Conservation (phyloP, 2,329 filamentous ascomycete species). For the Phialophora verrucosa region DNA sequence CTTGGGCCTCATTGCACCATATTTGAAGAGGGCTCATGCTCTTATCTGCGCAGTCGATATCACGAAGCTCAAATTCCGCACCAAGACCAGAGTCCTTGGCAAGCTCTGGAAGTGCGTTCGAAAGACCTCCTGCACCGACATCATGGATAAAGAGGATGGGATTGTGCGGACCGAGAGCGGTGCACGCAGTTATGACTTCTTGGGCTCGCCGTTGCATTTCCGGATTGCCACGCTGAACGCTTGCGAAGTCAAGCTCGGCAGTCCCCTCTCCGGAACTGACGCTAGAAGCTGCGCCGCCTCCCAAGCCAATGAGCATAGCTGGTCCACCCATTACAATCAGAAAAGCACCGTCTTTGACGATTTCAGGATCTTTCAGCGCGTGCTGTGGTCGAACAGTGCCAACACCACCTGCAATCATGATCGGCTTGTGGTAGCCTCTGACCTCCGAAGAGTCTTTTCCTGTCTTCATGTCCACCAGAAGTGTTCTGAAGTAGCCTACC, state of each 20-base stretch:
- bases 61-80: constrained; percentile 90
- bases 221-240: constrained; percentile 94
- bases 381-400: constrained; percentile 90
- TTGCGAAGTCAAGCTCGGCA: constrained; percentile 93
- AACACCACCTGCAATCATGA: constrained; percentile 96
- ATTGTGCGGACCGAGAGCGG: constrained; percentile 79
- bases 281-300: constrained; percentile 92
- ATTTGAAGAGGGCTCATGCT: constrained; percentile 96
- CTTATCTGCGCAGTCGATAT: constrained; percentile 86
- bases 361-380: constrained; percentile 78
- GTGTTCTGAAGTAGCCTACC: constrained; percentile 87
- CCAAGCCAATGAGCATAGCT: constrained; percentile 96
- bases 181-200: constrained; percentile 96
- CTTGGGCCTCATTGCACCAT: constrained; percentile 97
- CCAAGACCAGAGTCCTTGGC: constrained; percentile 91
- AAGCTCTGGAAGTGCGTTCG: constrained; percentile 82
- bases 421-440: constrained; percentile 95
- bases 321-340: constrained; percentile 93
- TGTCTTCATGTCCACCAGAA: constrained; percentile 72
- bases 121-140: constrained; percentile 89
- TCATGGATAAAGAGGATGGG: constrained; percentile 98
- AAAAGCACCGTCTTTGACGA: constrained; percentile 86
- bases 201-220: constrained; percentile 95
- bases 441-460: constrained; percentile 70
- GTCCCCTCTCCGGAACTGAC: constrained; percentile 85